Evolutionary conservation across 257 asterid genomes (phyloP).

Genomic region (Lantana camara): DNA sequence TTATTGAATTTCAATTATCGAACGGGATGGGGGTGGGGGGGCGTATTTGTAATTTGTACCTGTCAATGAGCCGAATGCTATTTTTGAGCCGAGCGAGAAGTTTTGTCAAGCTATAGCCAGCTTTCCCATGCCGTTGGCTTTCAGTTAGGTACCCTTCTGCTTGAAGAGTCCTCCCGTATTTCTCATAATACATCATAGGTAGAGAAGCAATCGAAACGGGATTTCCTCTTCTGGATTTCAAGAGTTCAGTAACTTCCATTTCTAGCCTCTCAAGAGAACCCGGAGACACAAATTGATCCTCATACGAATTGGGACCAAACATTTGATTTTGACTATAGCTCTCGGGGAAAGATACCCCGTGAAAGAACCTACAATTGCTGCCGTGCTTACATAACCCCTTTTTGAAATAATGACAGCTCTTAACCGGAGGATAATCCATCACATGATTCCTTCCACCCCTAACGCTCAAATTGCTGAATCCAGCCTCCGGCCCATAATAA

Average conservation of each 20-base stretch:
- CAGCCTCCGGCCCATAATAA: slow-evolving; percentile 37
- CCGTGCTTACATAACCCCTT: slow-evolving; percentile 72
- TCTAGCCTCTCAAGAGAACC: slow-evolving; percentile 56
- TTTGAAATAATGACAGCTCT: slow-evolving; percentile 65
- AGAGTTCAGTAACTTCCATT: slow-evolving; percentile 48
- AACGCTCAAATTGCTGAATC: slow-evolving; percentile 28
- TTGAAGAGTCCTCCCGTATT: slow-evolving; percentile 54
- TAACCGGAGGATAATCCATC: slow-evolving; percentile 39
- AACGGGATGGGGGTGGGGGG: too few relatives aligned
- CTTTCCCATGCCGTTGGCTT: slow-evolving; percentile 71
- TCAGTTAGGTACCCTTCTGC: slow-evolving; percentile 75
- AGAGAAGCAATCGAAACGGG: slow-evolving; percentile 72
- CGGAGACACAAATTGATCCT: slow-evolving; percentile 47
- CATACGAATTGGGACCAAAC: slow-evolving; percentile 36
- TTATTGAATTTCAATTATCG: too few relatives aligned
- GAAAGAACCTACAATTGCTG: slow-evolving; percentile 55
- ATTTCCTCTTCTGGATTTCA: slow-evolving; percentile 48
- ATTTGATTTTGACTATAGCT: slow-evolving; percentile 27
- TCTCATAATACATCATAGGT: slow-evolving; percentile 60
- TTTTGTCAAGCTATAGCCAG: slow-evolving; percentile 63
- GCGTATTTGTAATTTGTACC: slow-evolving; percentile 30
- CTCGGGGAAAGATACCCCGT: slow-evolving; percentile 40
- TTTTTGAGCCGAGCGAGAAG: slow-evolving; percentile 59
- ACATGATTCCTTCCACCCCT: slow-evolving; percentile 38
- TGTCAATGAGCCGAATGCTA: slow-evolving; percentile 58